Base-by-base conservation (phyloP, 768 basidiomycete genomes). In the Hericium alpestre region DNA sequence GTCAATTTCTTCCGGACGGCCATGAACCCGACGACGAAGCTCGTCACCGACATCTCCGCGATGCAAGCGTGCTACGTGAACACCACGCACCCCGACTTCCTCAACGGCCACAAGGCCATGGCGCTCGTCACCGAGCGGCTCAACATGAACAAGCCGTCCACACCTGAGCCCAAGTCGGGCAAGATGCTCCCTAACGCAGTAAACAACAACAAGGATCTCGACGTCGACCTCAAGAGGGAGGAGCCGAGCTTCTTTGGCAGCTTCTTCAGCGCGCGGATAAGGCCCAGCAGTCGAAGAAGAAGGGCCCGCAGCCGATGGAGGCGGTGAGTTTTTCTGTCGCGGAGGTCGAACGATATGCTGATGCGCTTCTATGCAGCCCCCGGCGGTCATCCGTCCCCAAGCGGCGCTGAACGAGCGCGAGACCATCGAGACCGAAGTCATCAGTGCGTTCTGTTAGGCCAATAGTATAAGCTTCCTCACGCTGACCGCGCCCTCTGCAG, bases 11-110 rank as follows among this genome's bases (percentile, higher is more conserved):
- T 96, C 83, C 96, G 95, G 78, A 80, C 78, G 51, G 73, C 91
- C 18, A 97, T 99, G 96, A 74, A 71, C 12, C 96, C 96, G 4
- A 99, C 96, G 38, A 92, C 85, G 60, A 98, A 97, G 71, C 82
- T 99, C 49, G 95, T 99, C 12, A 69, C 80, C 10, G 95, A 99
- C 64, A 82, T 99, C 76, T 93, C 97, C 53, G 71, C 90, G 87
- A 97, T 97, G 93, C 95, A 98, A 75, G 93, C 94, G 39, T 95
- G 93, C 70, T 99, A 98, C 69, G 87, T 99, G 65, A 99, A 99
- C 74, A 98, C 96, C 13, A 98, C 95, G 1, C 96, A 99, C 69
- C 96, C 96, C 1, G 96, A 99, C 73, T 98, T 99, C 74, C 81
- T 99, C 67, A 90, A 84, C 60, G 96, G 96, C 22, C 95, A 99